A percentile compares a stretch with the other conserved stretches of the same genome.
Conservation (phyloP, 2,329 filamentous ascomycete genomes). For the Xenosphaeropsis pyriputrescens region DNA sequence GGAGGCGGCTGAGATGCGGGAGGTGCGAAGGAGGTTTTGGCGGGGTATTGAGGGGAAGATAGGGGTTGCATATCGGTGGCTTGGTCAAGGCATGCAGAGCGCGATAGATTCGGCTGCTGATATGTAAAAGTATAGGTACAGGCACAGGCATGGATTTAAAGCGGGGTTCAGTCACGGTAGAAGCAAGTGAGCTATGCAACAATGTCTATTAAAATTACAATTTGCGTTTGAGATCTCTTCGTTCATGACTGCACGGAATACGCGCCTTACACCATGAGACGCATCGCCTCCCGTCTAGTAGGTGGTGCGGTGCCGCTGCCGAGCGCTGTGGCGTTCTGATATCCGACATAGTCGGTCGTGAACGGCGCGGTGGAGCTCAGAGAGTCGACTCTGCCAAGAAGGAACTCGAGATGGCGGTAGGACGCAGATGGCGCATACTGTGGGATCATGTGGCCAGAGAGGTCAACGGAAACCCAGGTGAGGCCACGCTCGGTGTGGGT, state of each 20-base stretch:
- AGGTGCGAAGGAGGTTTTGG: no score
- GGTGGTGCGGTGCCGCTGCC: conserved; percentile 8
- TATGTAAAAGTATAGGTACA: no score
- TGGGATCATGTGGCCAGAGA: conserved; percentile 49
- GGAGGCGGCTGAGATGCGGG: no score
- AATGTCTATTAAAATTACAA: no score
- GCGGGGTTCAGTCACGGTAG: no score
- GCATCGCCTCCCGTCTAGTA: background rate
- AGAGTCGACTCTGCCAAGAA: conserved; percentile 54
- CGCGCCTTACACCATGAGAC: background rate
- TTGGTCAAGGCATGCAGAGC: no score
- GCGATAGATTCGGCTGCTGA: no score
- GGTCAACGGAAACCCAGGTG: conserved; percentile 50
- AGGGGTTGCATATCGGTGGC: no score
- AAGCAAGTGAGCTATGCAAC: no score
- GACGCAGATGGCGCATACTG: conserved; percentile 55
- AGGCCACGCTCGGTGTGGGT: conserved; percentile 62
- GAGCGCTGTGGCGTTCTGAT: conserved; percentile 5
- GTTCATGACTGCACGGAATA: background rate
- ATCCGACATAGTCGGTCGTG: conserved; percentile 7
- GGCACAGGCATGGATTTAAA: no score
- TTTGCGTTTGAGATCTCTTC: no score
- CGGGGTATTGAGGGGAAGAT: no score
- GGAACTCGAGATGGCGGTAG: conserved; percentile 60
- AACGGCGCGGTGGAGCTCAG: conserved; percentile 28